Percentiles rank a stretch among this genome's conserved stretches.
Evolutionary conservation across 305 asterid genomes (phyloP).

Genomic region (Fraxinus platypoda): DNA sequence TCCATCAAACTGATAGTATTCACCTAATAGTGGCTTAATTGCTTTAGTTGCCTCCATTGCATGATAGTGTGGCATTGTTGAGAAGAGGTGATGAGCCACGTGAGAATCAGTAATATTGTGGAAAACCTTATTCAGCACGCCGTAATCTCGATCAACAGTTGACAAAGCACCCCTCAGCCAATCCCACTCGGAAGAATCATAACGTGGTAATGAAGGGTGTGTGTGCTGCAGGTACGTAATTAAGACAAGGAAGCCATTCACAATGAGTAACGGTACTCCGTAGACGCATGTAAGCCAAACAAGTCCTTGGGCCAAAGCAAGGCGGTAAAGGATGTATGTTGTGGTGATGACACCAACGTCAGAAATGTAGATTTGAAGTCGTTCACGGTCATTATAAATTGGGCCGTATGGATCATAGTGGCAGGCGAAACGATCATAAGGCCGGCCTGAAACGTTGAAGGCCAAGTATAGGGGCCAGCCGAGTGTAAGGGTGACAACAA

Average conservation of each 20-base stretch:
- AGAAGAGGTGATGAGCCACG: slow-evolving; percentile 66
- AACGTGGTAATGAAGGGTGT: slow-evolving; percentile 66
- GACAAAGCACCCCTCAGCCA: slow-evolving; percentile 79
- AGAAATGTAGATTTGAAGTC: slow-evolving; percentile 51
- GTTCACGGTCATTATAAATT: slow-evolving; percentile 53
- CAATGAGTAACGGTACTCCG: slow-evolving; percentile 54
- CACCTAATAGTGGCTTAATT: slow-evolving; percentile 51
- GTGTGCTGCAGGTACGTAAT: slow-evolving; percentile 76
- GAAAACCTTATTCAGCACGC: slow-evolving; percentile 59
- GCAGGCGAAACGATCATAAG: slow-evolving; percentile 56
- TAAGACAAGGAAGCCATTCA: slow-evolving; percentile 61
- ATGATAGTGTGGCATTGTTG: slow-evolving; percentile 69
- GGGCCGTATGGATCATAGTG: slow-evolving; percentile 58
- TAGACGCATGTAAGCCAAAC: slow-evolving; percentile 47
- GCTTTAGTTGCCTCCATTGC: slow-evolving; percentile 78
- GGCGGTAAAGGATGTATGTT: slow-evolving; percentile 37
- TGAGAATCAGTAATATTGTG: slow-evolving; percentile 72
- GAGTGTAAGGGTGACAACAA: slow-evolving; percentile 43
- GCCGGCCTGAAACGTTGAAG: slow-evolving; percentile 60
- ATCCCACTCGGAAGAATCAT: slow-evolving; percentile 68
- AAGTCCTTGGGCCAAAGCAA: slow-evolving; percentile 42
- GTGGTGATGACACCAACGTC: slow-evolving; percentile 47
- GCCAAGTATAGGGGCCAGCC: slow-evolving; percentile 68
- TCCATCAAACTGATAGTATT: slow-evolving; percentile 58
- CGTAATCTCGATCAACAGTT: slow-evolving; percentile 63